These are phyloP conservation scores for Gymnopilus dilepis DNA, from an alignment of 768 basidiomycete genomes.

Conservation along the genomic window DNA sequence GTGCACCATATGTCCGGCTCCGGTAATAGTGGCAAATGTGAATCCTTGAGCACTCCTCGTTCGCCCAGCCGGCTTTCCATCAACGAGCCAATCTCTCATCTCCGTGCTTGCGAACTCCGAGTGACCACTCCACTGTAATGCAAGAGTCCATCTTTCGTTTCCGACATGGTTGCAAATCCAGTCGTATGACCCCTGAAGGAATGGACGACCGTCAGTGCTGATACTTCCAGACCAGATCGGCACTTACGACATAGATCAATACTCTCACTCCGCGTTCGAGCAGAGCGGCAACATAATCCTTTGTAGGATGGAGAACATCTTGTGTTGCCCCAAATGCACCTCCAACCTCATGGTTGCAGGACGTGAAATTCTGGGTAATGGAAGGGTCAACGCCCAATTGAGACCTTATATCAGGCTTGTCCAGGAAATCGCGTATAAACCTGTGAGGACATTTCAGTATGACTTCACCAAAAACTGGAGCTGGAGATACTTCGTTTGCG, in stretches of 20 bases:
- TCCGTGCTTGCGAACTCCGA: slow-evolving; percentile 43
- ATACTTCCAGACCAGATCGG: background rate
- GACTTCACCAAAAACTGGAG: background rate
- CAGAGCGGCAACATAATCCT: slow-evolving; percentile 65
- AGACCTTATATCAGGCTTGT: slow-evolving; percentile 55
- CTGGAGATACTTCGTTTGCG: slow-evolving; percentile 43
- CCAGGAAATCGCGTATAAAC: slow-evolving; percentile 64
- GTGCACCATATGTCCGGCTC: slow-evolving; percentile 77
- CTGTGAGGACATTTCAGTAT: slow-evolving; percentile 35
- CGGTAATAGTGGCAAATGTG: slow-evolving; percentile 67
- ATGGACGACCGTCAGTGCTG: background rate
- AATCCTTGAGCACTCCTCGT: slow-evolving; percentile 51
- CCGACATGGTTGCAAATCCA: slow-evolving; percentile 82
- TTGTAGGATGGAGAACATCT: slow-evolving; percentile 51
- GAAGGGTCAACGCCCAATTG: slow-evolving; percentile 67
- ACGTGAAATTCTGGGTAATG: slow-evolving; percentile 38
- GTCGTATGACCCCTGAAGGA: slow-evolving; percentile 58
- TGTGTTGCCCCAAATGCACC: slow-evolving; percentile 50
- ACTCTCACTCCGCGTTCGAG: slow-evolving; percentile 74
- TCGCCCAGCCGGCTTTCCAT: slow-evolving; percentile 47
- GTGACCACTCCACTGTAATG: slow-evolving; percentile 74
- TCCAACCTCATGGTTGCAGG: slow-evolving; percentile 45
- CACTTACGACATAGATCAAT: slow-evolving; percentile 60
- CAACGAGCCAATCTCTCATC: slow-evolving; percentile 64
- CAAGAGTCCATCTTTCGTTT: slow-evolving; percentile 73